phyloP scores from a whole-genome alignment of 2,329 filamentous ascomycete genomes.

The Fusarium sarcochroum region DNA sequence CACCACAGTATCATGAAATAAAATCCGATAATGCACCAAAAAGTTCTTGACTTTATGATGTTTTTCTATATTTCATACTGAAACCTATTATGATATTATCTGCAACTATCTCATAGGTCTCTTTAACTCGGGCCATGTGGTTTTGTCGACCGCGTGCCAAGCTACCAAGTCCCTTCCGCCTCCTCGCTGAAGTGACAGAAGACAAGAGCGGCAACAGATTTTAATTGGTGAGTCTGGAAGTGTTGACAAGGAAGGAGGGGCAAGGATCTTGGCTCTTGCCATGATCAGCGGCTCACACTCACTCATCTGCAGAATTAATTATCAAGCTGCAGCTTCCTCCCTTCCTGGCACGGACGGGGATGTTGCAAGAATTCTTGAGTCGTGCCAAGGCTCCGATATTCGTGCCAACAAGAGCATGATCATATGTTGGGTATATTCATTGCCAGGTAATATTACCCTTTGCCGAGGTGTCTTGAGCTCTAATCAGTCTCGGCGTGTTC shows the following conservation, averaged over 20 bases:
- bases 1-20: too few relatives aligned
- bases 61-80: too few relatives aligned
- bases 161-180: background rate
- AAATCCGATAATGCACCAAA: too few relatives aligned
- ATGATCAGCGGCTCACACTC: constrained; percentile 9
- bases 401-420: too few relatives aligned
- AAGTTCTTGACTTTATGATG: too few relatives aligned
- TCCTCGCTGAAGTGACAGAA: background rate
- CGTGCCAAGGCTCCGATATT: background rate
- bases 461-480: too few relatives aligned
- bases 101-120: too few relatives aligned
- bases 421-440: too few relatives aligned
- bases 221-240: constrained; percentile 4
- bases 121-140: too few relatives aligned
- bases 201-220: background rate
- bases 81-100: too few relatives aligned
- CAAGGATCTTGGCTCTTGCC: constrained; percentile 16
- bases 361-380: background rate
- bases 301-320: constrained; percentile 33
- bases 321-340: constrained; percentile 20
- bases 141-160: too few relatives aligned
- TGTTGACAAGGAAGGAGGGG: constrained; percentile 15
- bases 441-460: too few relatives aligned
- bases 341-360: background rate
- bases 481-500: background rate